phyloP scores from a whole-genome alignment of 352 stramenopile genomes.

The Pythium phragmitis region DNA sequence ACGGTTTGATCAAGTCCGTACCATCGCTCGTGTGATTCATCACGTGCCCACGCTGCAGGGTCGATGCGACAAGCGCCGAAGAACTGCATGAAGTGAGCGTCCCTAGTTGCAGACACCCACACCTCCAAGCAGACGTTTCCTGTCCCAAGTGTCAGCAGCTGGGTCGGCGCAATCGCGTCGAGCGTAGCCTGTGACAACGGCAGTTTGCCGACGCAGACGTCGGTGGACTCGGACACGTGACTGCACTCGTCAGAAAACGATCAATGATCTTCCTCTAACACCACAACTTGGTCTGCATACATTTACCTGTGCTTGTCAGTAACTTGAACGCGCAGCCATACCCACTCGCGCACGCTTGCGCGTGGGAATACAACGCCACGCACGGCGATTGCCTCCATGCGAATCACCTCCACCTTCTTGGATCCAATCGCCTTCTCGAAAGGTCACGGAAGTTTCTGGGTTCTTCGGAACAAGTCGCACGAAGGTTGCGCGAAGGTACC shows the following conservation, averaged over 20 bases:
- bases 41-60: constrained; percentile 25
- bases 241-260: neutral
- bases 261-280: neutral
- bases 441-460: constrained; percentile 16
- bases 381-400: neutral
- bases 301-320: neutral
- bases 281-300: neutral
- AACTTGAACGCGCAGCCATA: constrained; percentile 2
- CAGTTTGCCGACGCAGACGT: constrained; percentile 3
- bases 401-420: neutral
- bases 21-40: neutral
- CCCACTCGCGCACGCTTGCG: neutral
- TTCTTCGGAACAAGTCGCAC: constrained; percentile 14
- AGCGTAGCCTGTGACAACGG: neutral
- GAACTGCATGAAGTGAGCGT: constrained; percentile 32
- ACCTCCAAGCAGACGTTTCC: neutral
- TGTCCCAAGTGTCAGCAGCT: neutral
- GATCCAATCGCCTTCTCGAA: constrained; percentile 9
- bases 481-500: constrained; percentile 30
- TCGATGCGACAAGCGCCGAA: constrained; percentile 25
- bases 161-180: neutral
- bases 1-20: neutral
- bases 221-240: neutral
- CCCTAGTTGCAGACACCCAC: constrained; percentile 2
- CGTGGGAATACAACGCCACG: constrained; percentile 1